Evolutionary conservation across 75 land plant species (phyloP), one percentile per base, ranked within the genome.

Genomic region (Picea sitchensis): DNA sequence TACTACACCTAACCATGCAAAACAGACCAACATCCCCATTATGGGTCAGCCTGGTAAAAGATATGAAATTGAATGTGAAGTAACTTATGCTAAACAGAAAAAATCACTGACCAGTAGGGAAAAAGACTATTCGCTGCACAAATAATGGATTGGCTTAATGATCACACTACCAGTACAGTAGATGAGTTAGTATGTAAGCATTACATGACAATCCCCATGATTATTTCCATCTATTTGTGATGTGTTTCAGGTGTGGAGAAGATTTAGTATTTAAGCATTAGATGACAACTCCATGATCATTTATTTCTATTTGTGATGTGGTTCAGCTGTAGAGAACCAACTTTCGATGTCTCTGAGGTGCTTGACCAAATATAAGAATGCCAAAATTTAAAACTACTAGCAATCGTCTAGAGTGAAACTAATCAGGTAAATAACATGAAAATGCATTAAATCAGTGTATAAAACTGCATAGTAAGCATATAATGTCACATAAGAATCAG

Each of bases 61-160:
- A 41, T 57, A 23, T 7, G 44, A 3, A 15, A 67, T 76, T 4
- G n/a, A 18, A 75, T 32, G 59, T 80, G 20, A 77, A 15, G n/a
- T 76, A 61, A 64, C 47, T 51, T 64, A 41, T 44, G 59, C 32
- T 77, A 58, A 60, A 21, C 26, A 54, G 14, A 23, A 31, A 54
- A 15, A 17, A 34, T 56, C 20, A 82, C 86, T 68, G 85, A 93
- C 98, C 51, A 95, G 98, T 77, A 95, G 79, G 14, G 98, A 91
- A 84, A 47, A 47, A 47, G 7, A 47, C 8, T 47, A 41, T 41
- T 2, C 3, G 4, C 44, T 41, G 44, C 3, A 41, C 44, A 41
- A 41, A 41, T 41, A 41, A 41, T 41, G 4, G 44, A 41, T 41
- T 41, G 44, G 51, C 51, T 7, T 47, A 47, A 47, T 47, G 51